Percentiles rank a stretch among this genome's conserved stretches.
phyloP scores from a whole-genome alignment of 768 basidiomycete genomes.

The Mycena rebaudengoi region DNA sequence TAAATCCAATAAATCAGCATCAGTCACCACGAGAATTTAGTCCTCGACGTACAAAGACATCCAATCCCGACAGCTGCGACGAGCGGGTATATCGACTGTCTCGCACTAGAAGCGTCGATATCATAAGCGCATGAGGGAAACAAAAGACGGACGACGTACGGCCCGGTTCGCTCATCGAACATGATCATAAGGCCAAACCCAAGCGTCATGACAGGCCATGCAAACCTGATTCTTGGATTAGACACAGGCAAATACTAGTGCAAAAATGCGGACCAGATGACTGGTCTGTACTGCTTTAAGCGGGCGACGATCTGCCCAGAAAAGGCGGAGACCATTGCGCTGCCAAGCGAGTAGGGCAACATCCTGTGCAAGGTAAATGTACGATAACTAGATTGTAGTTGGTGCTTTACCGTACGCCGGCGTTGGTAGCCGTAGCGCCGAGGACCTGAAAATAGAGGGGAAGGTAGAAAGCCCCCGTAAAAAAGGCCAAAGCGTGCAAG shows the following conservation, averaged over 20 bases:
- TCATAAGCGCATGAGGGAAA: constrained; percentile 2
- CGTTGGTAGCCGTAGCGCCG: constrained; percentile 75
- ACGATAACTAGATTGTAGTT: no score
- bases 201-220: constrained; percentile 63
- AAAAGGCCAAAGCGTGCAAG: constrained; percentile 72
- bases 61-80: constrained; percentile 74
- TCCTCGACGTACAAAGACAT: constrained; percentile 49
- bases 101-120: constrained; percentile 51
- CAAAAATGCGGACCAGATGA: no score
- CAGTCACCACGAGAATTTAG: constrained; percentile 53
- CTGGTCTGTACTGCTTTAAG: constrained; percentile 63
- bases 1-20: constrained; percentile 30
- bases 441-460: constrained; percentile 84
- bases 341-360: constrained; percentile 76
- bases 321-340: constrained; percentile 59
- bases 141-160: constrained; percentile 46
- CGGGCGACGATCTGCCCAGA: constrained; percentile 67
- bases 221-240: no score
- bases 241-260: no score
- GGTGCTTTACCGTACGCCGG: constrained; percentile 69
- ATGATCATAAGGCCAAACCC: constrained; percentile 80
- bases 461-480: constrained; percentile 70
- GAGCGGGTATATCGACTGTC: constrained; percentile 70
- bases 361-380: constrained; percentile 53
- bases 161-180: constrained; percentile 65